Conservation (phyloP, 1,139 yeast species). For the Geotrichum citri-aurantii region DNA sequence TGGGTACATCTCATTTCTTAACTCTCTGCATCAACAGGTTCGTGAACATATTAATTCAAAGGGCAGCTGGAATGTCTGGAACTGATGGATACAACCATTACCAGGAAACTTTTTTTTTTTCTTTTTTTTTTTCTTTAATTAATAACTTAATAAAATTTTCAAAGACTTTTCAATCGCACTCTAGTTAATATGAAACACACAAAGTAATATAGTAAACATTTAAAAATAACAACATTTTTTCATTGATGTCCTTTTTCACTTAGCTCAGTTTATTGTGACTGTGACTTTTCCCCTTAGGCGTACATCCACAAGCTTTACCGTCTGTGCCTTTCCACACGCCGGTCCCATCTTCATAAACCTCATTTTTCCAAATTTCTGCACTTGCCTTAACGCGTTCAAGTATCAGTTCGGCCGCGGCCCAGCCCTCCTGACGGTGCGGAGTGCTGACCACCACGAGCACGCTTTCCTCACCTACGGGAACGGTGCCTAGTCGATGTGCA, state of each 20-base stretch:
- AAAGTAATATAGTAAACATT: background rate
- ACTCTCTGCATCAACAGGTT: slow-evolving; percentile 22
- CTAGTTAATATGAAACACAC: background rate
- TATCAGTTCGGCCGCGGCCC: slow-evolving; percentile 43
- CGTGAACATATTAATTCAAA: slow-evolving; percentile 22
- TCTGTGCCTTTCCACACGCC: slow-evolving; percentile 40
- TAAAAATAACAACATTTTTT: background rate
- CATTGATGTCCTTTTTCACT: background rate
- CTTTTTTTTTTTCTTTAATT: background rate
- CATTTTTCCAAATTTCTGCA: slow-evolving; percentile 48
- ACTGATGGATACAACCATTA: background rate
- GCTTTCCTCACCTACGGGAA: slow-evolving; percentile 45
- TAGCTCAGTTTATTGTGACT: background rate
- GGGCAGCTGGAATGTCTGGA: background rate
- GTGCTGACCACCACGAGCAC: slow-evolving; percentile 42
- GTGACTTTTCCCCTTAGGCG: background rate
- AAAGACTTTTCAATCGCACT: background rate
- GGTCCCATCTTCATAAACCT: slow-evolving; percentile 39
- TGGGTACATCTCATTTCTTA: slow-evolving; percentile 25
- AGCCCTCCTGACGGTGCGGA: slow-evolving; percentile 45
- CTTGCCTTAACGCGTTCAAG: slow-evolving; percentile 41
- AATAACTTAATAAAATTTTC: too few species aligned
- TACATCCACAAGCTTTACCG: slow-evolving; percentile 12
- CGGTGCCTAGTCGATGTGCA: slow-evolving; percentile 43
- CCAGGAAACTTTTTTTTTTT: background rate